Evolutionary conservation across 129 eudicot species (phyloP).

Genomic region (Flaveria trinervia): DNA sequence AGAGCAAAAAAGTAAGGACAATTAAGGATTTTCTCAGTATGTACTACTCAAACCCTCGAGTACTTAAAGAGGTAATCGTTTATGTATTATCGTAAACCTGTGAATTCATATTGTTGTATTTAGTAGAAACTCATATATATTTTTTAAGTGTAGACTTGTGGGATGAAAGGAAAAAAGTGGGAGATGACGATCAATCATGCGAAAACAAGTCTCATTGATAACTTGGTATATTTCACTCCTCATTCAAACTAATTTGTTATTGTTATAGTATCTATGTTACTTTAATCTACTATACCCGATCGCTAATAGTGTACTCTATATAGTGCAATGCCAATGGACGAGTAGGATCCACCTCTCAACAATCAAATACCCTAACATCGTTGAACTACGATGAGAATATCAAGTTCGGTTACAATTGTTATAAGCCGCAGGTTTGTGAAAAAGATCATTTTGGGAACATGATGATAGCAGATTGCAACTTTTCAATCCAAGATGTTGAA

Average conservation of each 20-base stretch:
- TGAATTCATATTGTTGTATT: not conserved
- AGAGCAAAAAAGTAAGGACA: not conserved
- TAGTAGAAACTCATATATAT: not conserved
- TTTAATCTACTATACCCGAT: not conserved
- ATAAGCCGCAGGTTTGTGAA: conserved; percentile 22
- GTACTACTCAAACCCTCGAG: conserved; percentile 17
- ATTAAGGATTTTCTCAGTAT: conserved; percentile 38
- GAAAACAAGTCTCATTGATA: conserved; percentile 18
- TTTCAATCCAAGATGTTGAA: conserved; percentile 1
- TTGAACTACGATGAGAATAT: not conserved
- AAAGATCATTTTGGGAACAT: not conserved
- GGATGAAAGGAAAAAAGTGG: conserved; percentile 32
- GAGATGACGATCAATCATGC: conserved; percentile 36
- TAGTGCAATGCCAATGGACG: conserved; percentile 1
- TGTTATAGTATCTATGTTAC: not conserved
- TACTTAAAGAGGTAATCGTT: conserved; percentile 33
- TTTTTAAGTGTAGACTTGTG: conserved; percentile 15
- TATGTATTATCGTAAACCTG: not conserved
- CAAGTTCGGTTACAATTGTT: conserved; percentile 7
- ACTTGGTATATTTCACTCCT: not conserved
- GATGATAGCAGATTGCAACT: not conserved
- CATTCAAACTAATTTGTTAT: no score
- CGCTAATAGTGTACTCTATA: not conserved
- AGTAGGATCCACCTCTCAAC: conserved; percentile 25
- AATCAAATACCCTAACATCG: not conserved